A percentile compares a stretch with the other conserved stretches of the same genome.
phyloP scores from a whole-genome alignment of 352 stramenopile genomes.

The Globisporangium carolinianum region DNA sequence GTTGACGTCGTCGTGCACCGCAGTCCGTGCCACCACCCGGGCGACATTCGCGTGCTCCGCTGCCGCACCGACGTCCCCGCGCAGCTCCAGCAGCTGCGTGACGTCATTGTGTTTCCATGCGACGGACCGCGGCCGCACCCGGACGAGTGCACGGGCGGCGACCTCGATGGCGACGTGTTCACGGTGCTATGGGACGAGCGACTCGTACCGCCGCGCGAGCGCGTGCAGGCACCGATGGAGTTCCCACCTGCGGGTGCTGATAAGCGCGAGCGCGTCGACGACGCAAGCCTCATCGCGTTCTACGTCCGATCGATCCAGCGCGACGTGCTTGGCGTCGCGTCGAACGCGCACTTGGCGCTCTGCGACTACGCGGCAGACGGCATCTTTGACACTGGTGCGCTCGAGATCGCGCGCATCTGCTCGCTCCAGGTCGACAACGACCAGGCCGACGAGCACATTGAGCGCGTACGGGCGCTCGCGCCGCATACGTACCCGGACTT shows the following conservation, averaged over 20 bases:
- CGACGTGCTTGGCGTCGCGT: conserved; percentile 69
- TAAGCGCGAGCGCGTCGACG: conserved; percentile 28
- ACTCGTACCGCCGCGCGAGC: conserved; percentile 40
- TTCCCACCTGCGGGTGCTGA: conserved; percentile 19
- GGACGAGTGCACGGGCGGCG: conserved; percentile 73
- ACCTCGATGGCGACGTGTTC: conserved; percentile 79
- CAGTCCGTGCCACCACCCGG: conserved; percentile 71
- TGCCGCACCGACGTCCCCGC: conserved; percentile 43
- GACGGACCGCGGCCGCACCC: conserved; percentile 58
- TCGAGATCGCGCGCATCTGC: conserved; percentile 60
- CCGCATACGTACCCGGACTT: conserved; percentile 73
- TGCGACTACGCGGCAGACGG: conserved; percentile 40
- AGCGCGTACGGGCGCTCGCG: conserved; percentile 39
- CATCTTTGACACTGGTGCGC: conserved; percentile 37
- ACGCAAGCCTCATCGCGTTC: conserved; percentile 52
- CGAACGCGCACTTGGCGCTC: conserved; percentile 70
- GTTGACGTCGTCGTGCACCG: conserved; percentile 63
- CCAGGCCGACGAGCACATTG: conserved; percentile 43
- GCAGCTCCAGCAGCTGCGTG: conserved; percentile 36
- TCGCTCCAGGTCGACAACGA: conserved; percentile 67
- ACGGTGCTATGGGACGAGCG: conserved; percentile 77
- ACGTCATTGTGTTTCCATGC: conserved; percentile 78
- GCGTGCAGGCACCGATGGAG: conserved; percentile 41
- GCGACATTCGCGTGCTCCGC: conserved; percentile 60
- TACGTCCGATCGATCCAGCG: conserved; percentile 67